Conservation (phyloP, 1,139 yeast species). For the Blastobotrys capitulatus region DNA sequence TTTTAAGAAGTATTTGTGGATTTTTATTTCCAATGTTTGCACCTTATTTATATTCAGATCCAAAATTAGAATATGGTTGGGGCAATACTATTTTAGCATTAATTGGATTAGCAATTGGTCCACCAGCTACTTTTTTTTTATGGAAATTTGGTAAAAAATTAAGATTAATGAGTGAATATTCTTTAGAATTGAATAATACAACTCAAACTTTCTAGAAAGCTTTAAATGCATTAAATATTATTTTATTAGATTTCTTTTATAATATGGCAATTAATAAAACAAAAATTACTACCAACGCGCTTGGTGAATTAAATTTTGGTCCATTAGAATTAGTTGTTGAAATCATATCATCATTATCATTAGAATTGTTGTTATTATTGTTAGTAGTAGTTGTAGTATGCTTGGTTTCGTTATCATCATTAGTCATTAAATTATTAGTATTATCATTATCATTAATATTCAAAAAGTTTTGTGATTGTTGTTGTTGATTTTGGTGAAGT, state of each 20-base stretch:
- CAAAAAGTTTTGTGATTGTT: not conserved
- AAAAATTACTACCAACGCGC: slow-evolving; percentile 3
- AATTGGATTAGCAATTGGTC: slow-evolving; percentile 44
- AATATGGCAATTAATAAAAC: slow-evolving; percentile 3
- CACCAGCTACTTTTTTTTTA: slow-evolving; percentile 51
- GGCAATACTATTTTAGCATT: slow-evolving; percentile 52
- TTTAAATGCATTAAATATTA: too few species aligned
- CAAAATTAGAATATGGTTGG: slow-evolving; percentile 53
- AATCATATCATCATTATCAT: not conserved
- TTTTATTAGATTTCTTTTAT: not conserved
- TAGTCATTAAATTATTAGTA: not conserved
- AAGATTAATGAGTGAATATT: slow-evolving; percentile 27
- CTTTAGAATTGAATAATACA: not conserved
- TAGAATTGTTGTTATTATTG: not conserved
- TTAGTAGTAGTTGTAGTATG: not conserved
- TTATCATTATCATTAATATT: not conserved
- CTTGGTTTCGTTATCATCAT: not conserved
- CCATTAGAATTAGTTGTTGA: not conserved
- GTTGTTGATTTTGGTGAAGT: too few species aligned
- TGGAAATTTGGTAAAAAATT: slow-evolving; percentile 45
- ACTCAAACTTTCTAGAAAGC: not conserved
- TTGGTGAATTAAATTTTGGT: slow-evolving; percentile 3
- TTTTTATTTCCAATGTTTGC: slow-evolving; percentile 42
- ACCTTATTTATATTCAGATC: slow-evolving; percentile 28
- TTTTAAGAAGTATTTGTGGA: slow-evolving; percentile 53